Percentiles rank a stretch among this genome's conserved stretches.
Evolutionary conservation across 306 rosid genomes (phyloP).

Genomic region (Senna tora): DNA sequence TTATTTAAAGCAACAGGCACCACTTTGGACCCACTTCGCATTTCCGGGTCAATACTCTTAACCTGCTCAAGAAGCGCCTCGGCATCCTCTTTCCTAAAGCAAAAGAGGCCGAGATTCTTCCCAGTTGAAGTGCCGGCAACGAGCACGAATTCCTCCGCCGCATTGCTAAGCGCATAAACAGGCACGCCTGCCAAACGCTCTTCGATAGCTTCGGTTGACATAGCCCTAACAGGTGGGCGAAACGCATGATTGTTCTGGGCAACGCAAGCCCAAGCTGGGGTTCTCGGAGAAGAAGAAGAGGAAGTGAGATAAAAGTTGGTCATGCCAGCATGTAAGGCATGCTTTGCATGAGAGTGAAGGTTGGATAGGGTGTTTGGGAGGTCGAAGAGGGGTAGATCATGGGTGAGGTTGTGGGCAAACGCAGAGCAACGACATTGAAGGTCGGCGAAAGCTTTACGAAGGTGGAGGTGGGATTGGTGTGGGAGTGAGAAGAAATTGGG

Average conservation of each 20-base stretch:
- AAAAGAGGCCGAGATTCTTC: conserved; percentile 77
- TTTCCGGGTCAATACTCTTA: conserved; percentile 57
- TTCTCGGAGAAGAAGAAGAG: conserved; percentile 33
- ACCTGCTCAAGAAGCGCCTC: conserved; percentile 76
- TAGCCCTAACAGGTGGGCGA: conserved; percentile 28
- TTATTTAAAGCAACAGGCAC: conserved; percentile 87
- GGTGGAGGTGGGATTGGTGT: conserved; percentile 41
- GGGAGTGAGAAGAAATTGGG: conserved; percentile 37
- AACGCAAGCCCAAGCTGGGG: conserved; percentile 66
- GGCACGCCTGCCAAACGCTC: conserved; percentile 86
- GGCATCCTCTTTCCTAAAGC: conserved; percentile 87
- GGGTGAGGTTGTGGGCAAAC: conserved; percentile 44
- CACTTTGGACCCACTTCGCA: conserved; percentile 75
- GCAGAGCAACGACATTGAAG: conserved; percentile 55
- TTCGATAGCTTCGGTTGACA: conserved; percentile 72
- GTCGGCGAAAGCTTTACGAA: conserved; percentile 45
- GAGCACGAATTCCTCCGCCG: conserved; percentile 75
- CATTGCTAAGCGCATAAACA: conserved; percentile 88
- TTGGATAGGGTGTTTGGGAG: conserved; percentile 44
- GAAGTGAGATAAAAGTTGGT: conserved; percentile 29
- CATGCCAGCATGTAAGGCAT: conserved; percentile 37
- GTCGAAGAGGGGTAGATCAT: conserved; percentile 42
- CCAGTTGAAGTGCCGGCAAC: conserved; percentile 71
- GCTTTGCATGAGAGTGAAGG: conserved; percentile 48
- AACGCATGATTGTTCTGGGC: conserved; percentile 26